Evolutionary conservation across 2,329 filamentous ascomycete species (phyloP).

Genomic region (Ustulina deusta): DNA sequence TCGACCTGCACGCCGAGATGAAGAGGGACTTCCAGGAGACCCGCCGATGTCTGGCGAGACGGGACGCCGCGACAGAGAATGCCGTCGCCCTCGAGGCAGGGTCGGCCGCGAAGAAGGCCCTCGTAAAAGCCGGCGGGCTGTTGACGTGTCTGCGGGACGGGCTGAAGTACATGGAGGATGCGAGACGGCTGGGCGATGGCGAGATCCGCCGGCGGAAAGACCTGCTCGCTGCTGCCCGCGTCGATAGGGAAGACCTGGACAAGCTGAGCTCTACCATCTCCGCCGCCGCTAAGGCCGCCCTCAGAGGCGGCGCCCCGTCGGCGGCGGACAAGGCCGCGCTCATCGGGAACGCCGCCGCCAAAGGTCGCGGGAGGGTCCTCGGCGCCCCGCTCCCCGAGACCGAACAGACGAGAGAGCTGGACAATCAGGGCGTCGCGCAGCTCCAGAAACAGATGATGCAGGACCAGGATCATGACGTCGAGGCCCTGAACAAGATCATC

Average conservation of each 20-base stretch:
- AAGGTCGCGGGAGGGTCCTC: slow-evolving; percentile 72
- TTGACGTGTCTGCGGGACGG: slow-evolving; percentile 75
- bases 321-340: slow-evolving; percentile 64
- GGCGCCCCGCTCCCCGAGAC: slow-evolving; percentile 81
- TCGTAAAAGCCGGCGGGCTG: slow-evolving; percentile 75
- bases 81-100: slow-evolving; percentile 69
- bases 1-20: slow-evolving; percentile 80
- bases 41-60: slow-evolving; percentile 71
- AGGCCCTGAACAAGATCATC: slow-evolving; percentile 75
- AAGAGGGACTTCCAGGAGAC: slow-evolving; percentile 78
- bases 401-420: slow-evolving; percentile 79
- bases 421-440: slow-evolving; percentile 79
- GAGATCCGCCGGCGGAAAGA: slow-evolving; percentile 79
- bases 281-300: slow-evolving; percentile 55
- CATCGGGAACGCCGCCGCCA: slow-evolving; percentile 55
- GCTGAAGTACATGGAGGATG: slow-evolving; percentile 67
- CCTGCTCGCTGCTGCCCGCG: slow-evolving; percentile 74
- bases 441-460: slow-evolving; percentile 79
- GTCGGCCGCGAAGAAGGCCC: slow-evolving; percentile 78
- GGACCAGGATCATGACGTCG: slow-evolving; percentile 80
- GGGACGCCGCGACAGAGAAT: slow-evolving; percentile 70
- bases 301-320: slow-evolving; percentile 62
- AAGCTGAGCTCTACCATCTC: slow-evolving; percentile 71
- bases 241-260: slow-evolving; percentile 82
- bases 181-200: slow-evolving; percentile 73